A percentile compares a stretch with the other conserved stretches of the same genome.
Evolutionary conservation across 768 basidiomycete species (phyloP).

Genomic region (Phlebiopsis gigantea): DNA sequence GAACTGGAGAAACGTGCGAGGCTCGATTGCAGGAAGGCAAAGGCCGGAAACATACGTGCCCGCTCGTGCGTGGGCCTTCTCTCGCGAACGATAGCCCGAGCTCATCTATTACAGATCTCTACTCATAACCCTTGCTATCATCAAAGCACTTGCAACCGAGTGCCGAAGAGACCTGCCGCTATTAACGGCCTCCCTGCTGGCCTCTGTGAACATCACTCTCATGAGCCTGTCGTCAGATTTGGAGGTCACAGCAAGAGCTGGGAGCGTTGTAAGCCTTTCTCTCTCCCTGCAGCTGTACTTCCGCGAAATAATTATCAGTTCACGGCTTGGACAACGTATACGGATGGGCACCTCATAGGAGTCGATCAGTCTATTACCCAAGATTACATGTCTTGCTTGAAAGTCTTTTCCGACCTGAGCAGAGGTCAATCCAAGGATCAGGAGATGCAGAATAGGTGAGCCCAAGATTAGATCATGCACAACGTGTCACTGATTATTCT

Average conservation of each 20-base stretch:
- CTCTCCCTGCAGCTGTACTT: not conserved
- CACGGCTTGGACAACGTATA: conserved; percentile 88
- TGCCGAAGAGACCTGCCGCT: conserved; percentile 80
- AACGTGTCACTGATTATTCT: not conserved
- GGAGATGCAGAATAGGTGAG: conserved; percentile 72
- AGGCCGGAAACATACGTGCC: conserved; percentile 67
- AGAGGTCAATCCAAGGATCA: conserved; percentile 48
- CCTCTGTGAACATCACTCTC: conserved; percentile 56
- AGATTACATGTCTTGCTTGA: conserved; percentile 65
- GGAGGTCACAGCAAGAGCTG: conserved; percentile 72
- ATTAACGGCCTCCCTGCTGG: conserved; percentile 63
- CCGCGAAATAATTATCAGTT: conserved; percentile 44
- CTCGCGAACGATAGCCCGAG: not conserved
- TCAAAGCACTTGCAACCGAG: conserved; percentile 79
- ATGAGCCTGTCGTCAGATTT: conserved; percentile 55
- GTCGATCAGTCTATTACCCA: conserved; percentile 65
- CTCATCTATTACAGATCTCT: conserved; percentile 46
- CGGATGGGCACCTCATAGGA: conserved; percentile 79
- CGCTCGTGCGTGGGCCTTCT: conserved; percentile 58
- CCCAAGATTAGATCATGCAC: not conserved
- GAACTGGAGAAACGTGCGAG: conserved; percentile 75
- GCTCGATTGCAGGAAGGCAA: conserved; percentile 61
- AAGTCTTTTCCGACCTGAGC: conserved; percentile 60
- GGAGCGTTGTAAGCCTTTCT: conserved; percentile 63
- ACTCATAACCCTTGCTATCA: conserved; percentile 77